A percentile compares a stretch with the other conserved stretches of the same genome.
Evolutionary conservation across 768 basidiomycete species (phyloP).

Genomic region (Termitomyces sp.): DNA sequence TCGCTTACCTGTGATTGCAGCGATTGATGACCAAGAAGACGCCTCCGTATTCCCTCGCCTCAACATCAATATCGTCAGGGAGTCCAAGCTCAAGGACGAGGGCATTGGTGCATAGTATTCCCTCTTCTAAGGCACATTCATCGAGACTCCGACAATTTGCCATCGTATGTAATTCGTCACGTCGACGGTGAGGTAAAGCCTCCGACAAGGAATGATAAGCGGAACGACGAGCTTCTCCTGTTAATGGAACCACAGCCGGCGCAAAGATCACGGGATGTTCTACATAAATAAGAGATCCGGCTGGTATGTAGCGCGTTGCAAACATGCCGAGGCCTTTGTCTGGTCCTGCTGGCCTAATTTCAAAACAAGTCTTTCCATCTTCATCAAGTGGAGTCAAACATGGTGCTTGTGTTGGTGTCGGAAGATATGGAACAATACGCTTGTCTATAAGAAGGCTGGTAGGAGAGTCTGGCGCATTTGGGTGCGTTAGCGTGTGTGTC

Average conservation of each 20-base stretch:
- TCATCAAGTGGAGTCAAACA: constrained; percentile 3
- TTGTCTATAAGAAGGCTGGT: constrained; percentile 11
- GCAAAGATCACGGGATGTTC: constrained; percentile 21
- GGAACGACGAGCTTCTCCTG: constrained; percentile 9
- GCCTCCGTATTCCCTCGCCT: constrained; percentile 31
- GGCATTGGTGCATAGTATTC: constrained; percentile 39
- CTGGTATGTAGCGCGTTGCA: constrained; percentile 16
- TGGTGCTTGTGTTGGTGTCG: background rate
- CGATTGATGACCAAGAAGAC: constrained; percentile 36
- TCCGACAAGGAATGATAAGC: constrained; percentile 18
- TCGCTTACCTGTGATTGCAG: constrained; percentile 35
- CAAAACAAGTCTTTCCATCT: constrained; percentile 11
- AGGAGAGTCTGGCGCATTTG: constrained; percentile 5
- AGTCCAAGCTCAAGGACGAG: constrained; percentile 26
- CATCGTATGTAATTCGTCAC: constrained; percentile 18
- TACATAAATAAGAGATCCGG: constrained; percentile 19
- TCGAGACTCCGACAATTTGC: constrained; percentile 18
- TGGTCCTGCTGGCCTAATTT: constrained; percentile 15
- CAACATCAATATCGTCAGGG: constrained; percentile 16
- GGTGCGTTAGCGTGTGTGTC: constrained; percentile 7
- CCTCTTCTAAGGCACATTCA: constrained; percentile 32
- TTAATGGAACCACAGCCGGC: constrained; percentile 13
- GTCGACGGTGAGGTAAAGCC: constrained; percentile 12
- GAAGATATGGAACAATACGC: constrained; percentile 8
- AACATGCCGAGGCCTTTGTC: constrained; percentile 25